Evolutionary conservation across 129 eudicot species (phyloP).

Genomic region (Flaveria brownii): DNA sequence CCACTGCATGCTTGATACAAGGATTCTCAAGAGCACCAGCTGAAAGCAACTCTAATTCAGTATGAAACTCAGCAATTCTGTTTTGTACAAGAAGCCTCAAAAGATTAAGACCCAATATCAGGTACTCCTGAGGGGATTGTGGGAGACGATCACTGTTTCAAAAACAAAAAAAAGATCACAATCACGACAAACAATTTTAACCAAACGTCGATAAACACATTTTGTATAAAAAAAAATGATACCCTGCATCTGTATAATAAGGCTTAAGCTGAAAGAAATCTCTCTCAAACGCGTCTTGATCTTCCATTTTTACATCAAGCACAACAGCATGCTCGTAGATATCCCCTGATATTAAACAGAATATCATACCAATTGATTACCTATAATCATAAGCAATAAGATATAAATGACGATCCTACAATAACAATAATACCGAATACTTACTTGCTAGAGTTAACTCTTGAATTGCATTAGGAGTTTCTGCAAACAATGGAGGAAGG

Average conservation of each 20-base stretch:
- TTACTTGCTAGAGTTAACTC: slow-evolving; percentile 88
- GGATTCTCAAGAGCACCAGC: slow-evolving; percentile 71
- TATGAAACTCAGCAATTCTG: slow-evolving; percentile 93
- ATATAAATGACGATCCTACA: neutral
- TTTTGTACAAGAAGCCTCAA: slow-evolving; percentile 92
- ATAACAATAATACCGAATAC: slow-evolving; percentile 2
- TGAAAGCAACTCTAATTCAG: slow-evolving; percentile 84
- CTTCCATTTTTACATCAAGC: slow-evolving; percentile 83
- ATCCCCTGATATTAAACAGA: slow-evolving; percentile 58
- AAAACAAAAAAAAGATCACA: neutral
- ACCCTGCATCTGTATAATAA: slow-evolving; percentile 93
- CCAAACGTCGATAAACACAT: too few relatives aligned
- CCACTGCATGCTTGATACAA: slow-evolving; percentile 92
- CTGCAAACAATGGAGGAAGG: slow-evolving; percentile 80
- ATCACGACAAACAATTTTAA: too few relatives aligned
- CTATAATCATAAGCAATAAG: neutral
- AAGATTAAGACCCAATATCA: slow-evolving; percentile 88
- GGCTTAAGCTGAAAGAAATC: slow-evolving; percentile 94
- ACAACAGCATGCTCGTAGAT: slow-evolving; percentile 95
- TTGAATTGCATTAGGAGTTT: slow-evolving; percentile 66
- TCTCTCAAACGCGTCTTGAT: slow-evolving; percentile 94
- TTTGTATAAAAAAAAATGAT: neutral
- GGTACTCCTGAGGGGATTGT: slow-evolving; percentile 84
- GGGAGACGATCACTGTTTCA: slow-evolving; percentile 68
- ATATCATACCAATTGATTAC: neutral